Evolutionary conservation across 2,329 filamentous ascomycete genomes (phyloP).

Genomic region (Exophiala mesophila): DNA sequence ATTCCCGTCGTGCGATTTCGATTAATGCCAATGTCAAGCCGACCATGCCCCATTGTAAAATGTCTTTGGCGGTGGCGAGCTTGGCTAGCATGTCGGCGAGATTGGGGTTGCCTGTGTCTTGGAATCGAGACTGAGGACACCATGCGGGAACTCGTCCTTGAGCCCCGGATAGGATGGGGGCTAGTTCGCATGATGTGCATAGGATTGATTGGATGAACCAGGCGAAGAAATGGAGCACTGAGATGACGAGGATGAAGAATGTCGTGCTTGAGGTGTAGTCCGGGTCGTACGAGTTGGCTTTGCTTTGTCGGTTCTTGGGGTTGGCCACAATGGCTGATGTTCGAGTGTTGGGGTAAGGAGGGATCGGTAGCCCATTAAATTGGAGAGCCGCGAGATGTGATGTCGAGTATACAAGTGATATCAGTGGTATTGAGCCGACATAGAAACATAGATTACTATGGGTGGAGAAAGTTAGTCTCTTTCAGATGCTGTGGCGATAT

Average conservation of each 20-base stretch:
- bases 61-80: constrained; percentile 32
- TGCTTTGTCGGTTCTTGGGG: background rate
- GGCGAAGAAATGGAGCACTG: constrained; percentile 13
- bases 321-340: background rate
- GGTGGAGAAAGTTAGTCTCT: background rate
- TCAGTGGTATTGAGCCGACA: constrained; percentile 14
- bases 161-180: constrained; percentile 18
- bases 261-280: constrained; percentile 14
- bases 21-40: constrained; percentile 10
- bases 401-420: constrained; percentile 19
- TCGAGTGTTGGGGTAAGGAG: constrained; percentile 4
- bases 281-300: constrained; percentile 9
- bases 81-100: constrained; percentile 51
- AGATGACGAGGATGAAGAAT: constrained; percentile 16
- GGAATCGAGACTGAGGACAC: constrained; percentile 23
- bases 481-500: background rate
- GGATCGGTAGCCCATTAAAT: constrained; percentile 17
- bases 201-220: constrained; percentile 19
- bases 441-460: constrained; percentile 20
- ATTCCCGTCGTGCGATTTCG: constrained; percentile 21
- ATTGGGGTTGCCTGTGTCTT: constrained; percentile 11
- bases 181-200: constrained; percentile 23
- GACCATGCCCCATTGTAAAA: constrained; percentile 21
- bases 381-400: constrained; percentile 18
- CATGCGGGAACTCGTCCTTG: constrained; percentile 19